phyloP scores from a whole-genome alignment of 2,329 filamentous ascomycete genomes.

The Fusarium sp. region DNA sequence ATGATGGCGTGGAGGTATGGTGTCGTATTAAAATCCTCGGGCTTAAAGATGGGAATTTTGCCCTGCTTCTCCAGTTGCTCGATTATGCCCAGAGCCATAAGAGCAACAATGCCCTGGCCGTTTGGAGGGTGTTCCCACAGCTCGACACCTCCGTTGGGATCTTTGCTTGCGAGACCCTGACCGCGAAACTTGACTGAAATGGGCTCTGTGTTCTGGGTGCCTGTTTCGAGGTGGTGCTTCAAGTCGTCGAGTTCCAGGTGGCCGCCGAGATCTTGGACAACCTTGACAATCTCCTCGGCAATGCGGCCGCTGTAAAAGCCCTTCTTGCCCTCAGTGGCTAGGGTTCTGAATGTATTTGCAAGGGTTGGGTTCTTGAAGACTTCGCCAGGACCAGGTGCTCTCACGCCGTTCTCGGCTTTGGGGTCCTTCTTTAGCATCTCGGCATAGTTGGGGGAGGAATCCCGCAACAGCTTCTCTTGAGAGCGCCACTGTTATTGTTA shows the following conservation, averaged over 20 bases:
- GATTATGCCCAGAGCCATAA: constrained; percentile 94
- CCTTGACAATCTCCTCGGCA: constrained; percentile 83
- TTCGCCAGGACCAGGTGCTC: constrained; percentile 83
- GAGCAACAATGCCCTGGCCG: constrained; percentile 92
- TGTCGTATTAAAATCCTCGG: constrained; percentile 82
- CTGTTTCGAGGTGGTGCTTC: constrained; percentile 73
- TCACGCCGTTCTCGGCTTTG: constrained; percentile 73
- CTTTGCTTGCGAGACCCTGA: constrained; percentile 58
- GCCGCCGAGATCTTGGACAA: constrained; percentile 80
- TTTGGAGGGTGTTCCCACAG: constrained; percentile 98
- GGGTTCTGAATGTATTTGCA: constrained; percentile 81
- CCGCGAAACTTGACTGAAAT: constrained; percentile 85
- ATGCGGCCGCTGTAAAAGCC: constrained; percentile 92
- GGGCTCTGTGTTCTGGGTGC: constrained; percentile 84
- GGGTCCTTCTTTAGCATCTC: constrained; percentile 90
- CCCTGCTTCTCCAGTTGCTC: constrained; percentile 83
- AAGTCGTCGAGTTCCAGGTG: constrained; percentile 84
- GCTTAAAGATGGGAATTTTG: constrained; percentile 77
- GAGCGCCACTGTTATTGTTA: constrained; percentile 73
- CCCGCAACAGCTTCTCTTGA: constrained; percentile 71
- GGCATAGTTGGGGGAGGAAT: constrained; percentile 84
- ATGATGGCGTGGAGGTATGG: constrained; percentile 88
- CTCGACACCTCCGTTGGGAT: constrained; percentile 69
- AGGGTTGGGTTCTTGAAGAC: constrained; percentile 88
- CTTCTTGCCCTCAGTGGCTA: constrained; percentile 84